Base-by-base conservation (phyloP, 495 filamentous ascomycete species). In the Aspergillus coremiiformis region DNA sequence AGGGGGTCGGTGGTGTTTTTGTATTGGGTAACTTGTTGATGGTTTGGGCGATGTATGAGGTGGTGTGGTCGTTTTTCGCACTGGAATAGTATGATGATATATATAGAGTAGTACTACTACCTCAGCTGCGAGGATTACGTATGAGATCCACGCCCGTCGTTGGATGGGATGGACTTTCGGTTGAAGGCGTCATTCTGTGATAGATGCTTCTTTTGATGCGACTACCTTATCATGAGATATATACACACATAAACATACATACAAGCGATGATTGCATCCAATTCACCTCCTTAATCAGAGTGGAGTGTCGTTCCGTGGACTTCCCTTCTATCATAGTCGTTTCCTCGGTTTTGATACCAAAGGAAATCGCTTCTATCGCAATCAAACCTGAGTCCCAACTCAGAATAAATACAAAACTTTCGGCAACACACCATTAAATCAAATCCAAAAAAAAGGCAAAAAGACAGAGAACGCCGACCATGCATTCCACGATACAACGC, bases 401-500 rank as follows among this genome's bases (percentile, higher is more conserved):
- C 29, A 43, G 29, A 12, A 22, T 9, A 47, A 33, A 47, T 47
- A 45, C 39, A 39, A 29, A 32, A 54, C 52, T 47, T 45, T 39
- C 39, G 42, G 5, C 27, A 39, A 42, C 39, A 44, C 44, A 46
- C 45, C 44, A 44, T 15, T 56, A 29, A 55, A 39, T 43, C 39
- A 30, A 51, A 42, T 44, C 23, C 20, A 50, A 39, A 44, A 22
- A 45, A 30, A 44, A 33, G 45, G 49, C 20, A 37, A 30, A 44
- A 33, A 49, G 50, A 20, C 27, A 43, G 52, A 14, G 29, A 60
- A 63, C 61, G 60, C 61, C 61, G 42, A 50, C 61, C 61, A 63
- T 63, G 61, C 61, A 54, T 59, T 56, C 57, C 57, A 44, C 43
- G 53, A 55, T 23, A 39, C 57, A 54, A 58, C 61, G 59, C 57